Evolutionary conservation across 495 filamentous ascomycete genomes (phyloP).

Genomic region (Trichoderma parareesei): DNA sequence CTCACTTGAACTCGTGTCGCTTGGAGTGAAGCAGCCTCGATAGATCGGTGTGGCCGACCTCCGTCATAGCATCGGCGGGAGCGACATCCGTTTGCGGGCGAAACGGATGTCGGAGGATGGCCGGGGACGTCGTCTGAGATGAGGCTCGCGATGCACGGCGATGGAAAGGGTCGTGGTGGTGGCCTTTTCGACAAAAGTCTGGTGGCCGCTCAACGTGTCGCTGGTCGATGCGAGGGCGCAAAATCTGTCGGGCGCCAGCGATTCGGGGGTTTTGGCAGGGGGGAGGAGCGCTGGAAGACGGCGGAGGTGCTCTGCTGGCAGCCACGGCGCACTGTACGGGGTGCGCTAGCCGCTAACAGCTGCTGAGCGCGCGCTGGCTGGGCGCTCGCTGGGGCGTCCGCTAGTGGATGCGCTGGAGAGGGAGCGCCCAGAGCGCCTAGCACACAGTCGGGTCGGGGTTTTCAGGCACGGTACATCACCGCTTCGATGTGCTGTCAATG

Average conservation of each 20-base stretch:
- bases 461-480: background rate
- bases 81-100: slow-evolving; percentile 51
- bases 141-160: slow-evolving; percentile 29
- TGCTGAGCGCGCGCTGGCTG: background rate
- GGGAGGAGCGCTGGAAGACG: background rate
- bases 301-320: slow-evolving; percentile 1
- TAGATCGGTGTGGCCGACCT: slow-evolving; percentile 48
- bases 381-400: background rate
- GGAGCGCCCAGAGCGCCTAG: background rate
- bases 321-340: background rate
- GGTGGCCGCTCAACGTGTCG: background rate
- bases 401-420: background rate
- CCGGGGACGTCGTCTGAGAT: slow-evolving; percentile 27
- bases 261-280: slow-evolving; percentile 9
- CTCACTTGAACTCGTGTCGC: slow-evolving; percentile 42
- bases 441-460: background rate
- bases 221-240: slow-evolving; percentile 6
- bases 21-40: slow-evolving; percentile 46
- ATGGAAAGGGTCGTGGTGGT: slow-evolving; percentile 46
- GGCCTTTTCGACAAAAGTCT: slow-evolving; percentile 37
- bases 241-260: slow-evolving; percentile 9
- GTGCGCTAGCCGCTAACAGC: slow-evolving; percentile 7
- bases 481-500: background rate
- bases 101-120: slow-evolving; percentile 39
- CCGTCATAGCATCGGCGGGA: slow-evolving; percentile 48